Evolutionary conservation across 495 filamentous ascomycete species (phyloP), one percentile per base, ranked within the genome.

Genomic region (Podospora comata): DNA sequence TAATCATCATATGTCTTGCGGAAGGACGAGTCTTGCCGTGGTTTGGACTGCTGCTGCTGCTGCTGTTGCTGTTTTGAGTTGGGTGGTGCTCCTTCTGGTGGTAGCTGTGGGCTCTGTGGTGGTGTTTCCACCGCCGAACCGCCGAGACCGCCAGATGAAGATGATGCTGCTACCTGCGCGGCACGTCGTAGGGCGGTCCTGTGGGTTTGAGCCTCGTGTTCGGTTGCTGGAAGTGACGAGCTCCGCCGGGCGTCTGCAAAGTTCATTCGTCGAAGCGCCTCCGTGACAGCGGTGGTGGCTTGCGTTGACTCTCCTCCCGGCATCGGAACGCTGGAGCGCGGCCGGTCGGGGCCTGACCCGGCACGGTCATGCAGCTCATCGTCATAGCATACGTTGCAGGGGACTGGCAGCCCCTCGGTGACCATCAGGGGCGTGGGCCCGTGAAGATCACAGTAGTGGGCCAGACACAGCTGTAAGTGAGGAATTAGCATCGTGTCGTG

Each of bases 401-500:
- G 84, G 58, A 93, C 89, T 1, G 92, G 90, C 27, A 91, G 82
- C 62, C 91, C 90, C 80, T 97, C 93, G 65, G 94, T 97, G 78
- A 96, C 96, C 80, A 97, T 91, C 78, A 97, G 89, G 64, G 93
- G 95, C 62, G 93, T 97, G 15, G 94, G 94, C 68, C 94, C 94
- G 84, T 97, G 93, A 73, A 93, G 85, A 79, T 97, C 94, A 84
- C 94, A 97, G 79, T 96, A 97, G 82, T 97, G 94, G 75, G 94
- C 94, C 72, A 97, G 87, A 77, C 92, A 96, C 75, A 97, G 87
- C 94, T 97, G 80, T 67, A 85, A 66, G 61, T 74, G 70, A 34
- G 72, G 71, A 18, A 78, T 83, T 71, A 83, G 80, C 78, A 75
- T 72, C 69, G 61, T 73, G 68, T 34, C 34, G 48, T 66, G 44